Percentiles rank a stretch among this genome's conserved stretches.
These are phyloP conservation scores for Fusarium lyarnte DNA, from an alignment of 2,329 filamentous ascomycete species.

Conservation along the genomic window DNA sequence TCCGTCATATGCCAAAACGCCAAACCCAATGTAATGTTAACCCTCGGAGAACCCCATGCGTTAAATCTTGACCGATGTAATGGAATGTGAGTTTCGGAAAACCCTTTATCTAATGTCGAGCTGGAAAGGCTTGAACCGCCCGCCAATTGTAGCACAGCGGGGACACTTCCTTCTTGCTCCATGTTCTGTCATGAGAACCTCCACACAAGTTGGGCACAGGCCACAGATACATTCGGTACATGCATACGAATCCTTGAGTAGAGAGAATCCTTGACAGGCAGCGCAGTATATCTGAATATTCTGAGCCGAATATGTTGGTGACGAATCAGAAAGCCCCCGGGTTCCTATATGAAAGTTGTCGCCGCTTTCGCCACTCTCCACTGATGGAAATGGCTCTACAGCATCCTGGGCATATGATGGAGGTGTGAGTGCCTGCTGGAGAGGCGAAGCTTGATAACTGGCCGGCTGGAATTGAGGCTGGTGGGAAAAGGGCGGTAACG, in stretches of 20 bases:
- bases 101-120: constrained; percentile 75
- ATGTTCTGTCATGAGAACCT: constrained; percentile 79
- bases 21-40: constrained; percentile 39
- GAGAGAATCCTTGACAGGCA: constrained; percentile 80
- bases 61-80: constrained; percentile 15
- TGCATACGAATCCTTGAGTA: constrained; percentile 85
- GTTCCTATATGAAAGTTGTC: constrained; percentile 77
- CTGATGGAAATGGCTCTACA: constrained; percentile 86
- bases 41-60: constrained; percentile 18
- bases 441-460: constrained; percentile 86
- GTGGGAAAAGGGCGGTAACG: constrained; percentile 66
- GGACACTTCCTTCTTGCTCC: constrained; percentile 81
- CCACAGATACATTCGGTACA: constrained; percentile 98
- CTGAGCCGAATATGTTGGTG: constrained; percentile 76
- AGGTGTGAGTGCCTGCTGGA: constrained; percentile 90
- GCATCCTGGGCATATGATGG: constrained; percentile 74
- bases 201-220: constrained; percentile 87
- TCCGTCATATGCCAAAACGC: constrained; percentile 41
- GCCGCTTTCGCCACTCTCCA: constrained; percentile 80
- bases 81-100: constrained; percentile 31
- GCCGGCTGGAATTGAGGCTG: constrained; percentile 69
- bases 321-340: constrained; percentile 74
- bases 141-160: constrained; percentile 80
- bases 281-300: constrained; percentile 92
- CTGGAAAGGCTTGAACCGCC: constrained; percentile 85